A percentile compares a stretch with the other conserved stretches of the same genome.
Conservation (phyloP, 1,284 basidiomycete species). For the Cryptococcus hybrid region DNA sequence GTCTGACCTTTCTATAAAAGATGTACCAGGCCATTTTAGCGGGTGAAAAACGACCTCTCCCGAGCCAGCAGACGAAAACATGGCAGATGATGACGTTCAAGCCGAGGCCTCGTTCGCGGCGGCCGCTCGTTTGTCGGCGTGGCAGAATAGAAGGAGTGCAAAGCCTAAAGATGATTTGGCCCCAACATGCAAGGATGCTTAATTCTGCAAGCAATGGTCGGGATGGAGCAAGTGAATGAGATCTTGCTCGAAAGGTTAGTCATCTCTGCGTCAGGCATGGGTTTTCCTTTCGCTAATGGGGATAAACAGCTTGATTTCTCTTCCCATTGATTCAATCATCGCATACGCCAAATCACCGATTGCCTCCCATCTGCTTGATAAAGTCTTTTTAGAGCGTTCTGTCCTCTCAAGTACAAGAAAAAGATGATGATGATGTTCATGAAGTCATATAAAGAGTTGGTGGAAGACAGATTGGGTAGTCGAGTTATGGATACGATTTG, state of each 20-base stretch:
- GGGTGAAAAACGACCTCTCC: conserved; percentile 27
- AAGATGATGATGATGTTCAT: conserved; percentile 70
- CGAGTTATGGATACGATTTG: conserved; percentile 83
- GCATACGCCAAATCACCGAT: conserved; percentile 67
- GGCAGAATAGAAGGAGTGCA: conserved; percentile 42
- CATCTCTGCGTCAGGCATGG: background rate
- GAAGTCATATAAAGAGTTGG: conserved; percentile 70
- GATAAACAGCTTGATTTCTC: conserved; percentile 58
- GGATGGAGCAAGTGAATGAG: conserved; percentile 64
- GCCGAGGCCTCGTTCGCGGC: conserved; percentile 43
- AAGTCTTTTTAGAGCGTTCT: conserved; percentile 65
- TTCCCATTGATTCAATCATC: conserved; percentile 62
- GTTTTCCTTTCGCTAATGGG: background rate
- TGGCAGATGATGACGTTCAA: conserved; percentile 21
- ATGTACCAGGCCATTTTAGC: conserved; percentile 34
- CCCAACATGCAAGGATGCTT: conserved; percentile 80
- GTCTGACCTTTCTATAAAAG: conserved; percentile 3
- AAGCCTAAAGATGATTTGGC: conserved; percentile 50
- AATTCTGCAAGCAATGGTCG: conserved; percentile 75
- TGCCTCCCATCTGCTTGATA: conserved; percentile 79
- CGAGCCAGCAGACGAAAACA: conserved; percentile 13
- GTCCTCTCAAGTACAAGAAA: conserved; percentile 67
- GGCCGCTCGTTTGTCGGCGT: conserved; percentile 31
- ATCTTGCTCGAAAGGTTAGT: conserved; percentile 66
- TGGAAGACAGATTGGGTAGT: conserved; percentile 83